Percentiles rank a stretch among this genome's conserved stretches.
phyloP scores from a whole-genome alignment of 306 rosid genomes.

The Trifolium fragiferum region DNA sequence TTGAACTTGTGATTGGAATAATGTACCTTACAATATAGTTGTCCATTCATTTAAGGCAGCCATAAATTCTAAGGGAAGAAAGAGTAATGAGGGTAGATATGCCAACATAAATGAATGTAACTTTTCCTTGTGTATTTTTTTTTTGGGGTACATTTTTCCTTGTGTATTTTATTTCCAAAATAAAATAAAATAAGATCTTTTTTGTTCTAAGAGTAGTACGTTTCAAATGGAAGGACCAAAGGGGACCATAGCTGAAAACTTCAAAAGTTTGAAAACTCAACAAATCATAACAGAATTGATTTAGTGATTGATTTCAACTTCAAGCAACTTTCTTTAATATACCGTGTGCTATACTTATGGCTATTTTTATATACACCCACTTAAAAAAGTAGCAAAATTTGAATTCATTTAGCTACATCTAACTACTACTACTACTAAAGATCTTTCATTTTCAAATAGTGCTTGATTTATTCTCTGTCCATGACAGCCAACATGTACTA shows the following conservation, averaged over 20 bases:
- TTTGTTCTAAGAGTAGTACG: not conserved
- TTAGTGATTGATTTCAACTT: conserved; percentile 20
- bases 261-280: conserved; percentile 14
- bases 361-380: not conserved
- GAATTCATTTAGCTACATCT: conserved; percentile 4
- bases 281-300: conserved; percentile 25
- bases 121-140: not conserved
- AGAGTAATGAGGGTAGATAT: conserved; percentile 48
- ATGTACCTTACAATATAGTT: conserved; percentile 36
- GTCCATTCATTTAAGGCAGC: conserved; percentile 48
- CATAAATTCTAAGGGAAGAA: conserved; percentile 51
- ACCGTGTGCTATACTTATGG: not conserved
- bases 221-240: conserved; percentile 23
- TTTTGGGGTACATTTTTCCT: not conserved
- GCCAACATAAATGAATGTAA: conserved; percentile 49
- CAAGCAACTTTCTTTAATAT: conserved; percentile 38
- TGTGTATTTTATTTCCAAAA: not conserved
- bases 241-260: conserved; percentile 24
- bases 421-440: conserved; percentile 9
- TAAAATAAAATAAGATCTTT: too few species aligned
- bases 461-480: conserved; percentile 21
- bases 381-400: not conserved
- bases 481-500: conserved; percentile 10
- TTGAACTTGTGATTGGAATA: conserved; percentile 49
- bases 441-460: not conserved